phyloP scores from a whole-genome alignment of 139 green algal genomes.

The Edaphochlamys debaryana region DNA sequence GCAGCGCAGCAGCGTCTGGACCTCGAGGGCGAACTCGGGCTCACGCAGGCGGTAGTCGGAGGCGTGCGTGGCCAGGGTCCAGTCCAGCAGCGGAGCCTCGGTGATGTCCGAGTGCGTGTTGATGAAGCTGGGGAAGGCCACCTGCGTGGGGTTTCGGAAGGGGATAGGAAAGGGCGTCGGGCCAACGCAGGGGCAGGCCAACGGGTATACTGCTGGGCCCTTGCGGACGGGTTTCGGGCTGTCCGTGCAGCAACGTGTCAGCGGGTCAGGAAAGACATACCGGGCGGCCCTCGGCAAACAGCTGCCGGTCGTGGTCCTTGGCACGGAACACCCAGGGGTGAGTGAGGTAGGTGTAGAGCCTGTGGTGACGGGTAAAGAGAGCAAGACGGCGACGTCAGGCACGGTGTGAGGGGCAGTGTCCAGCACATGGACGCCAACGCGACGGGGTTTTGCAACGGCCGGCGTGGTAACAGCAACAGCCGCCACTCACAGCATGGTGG shows the following conservation, averaged over 20 bases:
- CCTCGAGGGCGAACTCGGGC: neutral
- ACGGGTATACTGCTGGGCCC: too few relatives aligned
- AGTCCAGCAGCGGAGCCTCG: neutral
- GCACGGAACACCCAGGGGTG: constrained; percentile 36
- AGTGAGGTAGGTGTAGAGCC: constrained; percentile 1
- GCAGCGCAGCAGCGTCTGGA: neutral
- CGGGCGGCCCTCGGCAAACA: neutral
- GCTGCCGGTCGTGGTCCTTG: neutral
- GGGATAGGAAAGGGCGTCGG: too few relatives aligned
- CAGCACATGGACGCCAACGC: too few relatives aligned
- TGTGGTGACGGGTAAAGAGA: neutral
- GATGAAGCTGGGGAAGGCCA: neutral
- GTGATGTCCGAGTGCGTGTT: neutral
- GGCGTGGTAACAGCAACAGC: too few relatives aligned
- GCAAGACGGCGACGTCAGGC: too few relatives aligned
- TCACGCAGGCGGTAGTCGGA: neutral
- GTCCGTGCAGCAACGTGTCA: neutral
- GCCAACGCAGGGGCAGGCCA: too few relatives aligned
- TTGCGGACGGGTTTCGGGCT: neutral
- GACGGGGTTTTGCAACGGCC: too few relatives aligned
- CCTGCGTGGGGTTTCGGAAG: neutral
- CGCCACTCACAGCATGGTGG: neutral
- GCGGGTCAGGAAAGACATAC: too few relatives aligned
- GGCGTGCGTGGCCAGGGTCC: neutral
- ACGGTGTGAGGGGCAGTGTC: too few relatives aligned